phyloP scores from a whole-genome alignment of 108 stramenopile species.

The Chaetoceros muelleri region DNA sequence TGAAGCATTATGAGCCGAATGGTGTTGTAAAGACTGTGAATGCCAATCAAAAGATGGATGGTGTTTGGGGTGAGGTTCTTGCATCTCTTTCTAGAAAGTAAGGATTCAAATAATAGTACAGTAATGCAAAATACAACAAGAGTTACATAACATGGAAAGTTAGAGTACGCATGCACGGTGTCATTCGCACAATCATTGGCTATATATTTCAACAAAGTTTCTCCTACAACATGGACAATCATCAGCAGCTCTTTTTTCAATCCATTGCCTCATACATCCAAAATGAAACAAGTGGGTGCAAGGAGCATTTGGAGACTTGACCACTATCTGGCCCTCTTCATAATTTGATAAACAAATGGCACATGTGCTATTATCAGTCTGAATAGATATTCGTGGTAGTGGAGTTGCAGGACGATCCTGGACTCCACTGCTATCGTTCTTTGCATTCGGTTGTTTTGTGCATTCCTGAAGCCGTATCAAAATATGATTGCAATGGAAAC shows the following conservation, averaged over 20 bases:
- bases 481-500: too few species aligned
- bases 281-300: slow-evolving; percentile 69
- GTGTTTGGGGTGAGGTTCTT: slow-evolving; percentile 77
- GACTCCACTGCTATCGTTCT: too few species aligned
- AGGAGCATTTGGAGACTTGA: slow-evolving; percentile 56
- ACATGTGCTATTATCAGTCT: slow-evolving; percentile 26
- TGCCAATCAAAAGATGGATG: slow-evolving; percentile 87
- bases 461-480: too few species aligned
- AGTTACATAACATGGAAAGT: too few species aligned
- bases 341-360: slow-evolving; percentile 63
- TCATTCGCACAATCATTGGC: too few species aligned
- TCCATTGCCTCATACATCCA: slow-evolving; percentile 71
- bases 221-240: slow-evolving; percentile 77
- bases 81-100: slow-evolving; percentile 38
- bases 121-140: too few species aligned
- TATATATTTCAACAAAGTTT: slow-evolving; percentile 66
- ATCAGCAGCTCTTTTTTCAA: slow-evolving; percentile 42
- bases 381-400: too few species aligned
- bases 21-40: slow-evolving; percentile 79
- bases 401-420: too few species aligned
- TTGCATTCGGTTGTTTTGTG: too few species aligned
- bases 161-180: too few species aligned
- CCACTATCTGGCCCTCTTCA: slow-evolving; percentile 36
- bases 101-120: too few species aligned
- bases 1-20: slow-evolving; percentile 88